Base-by-base conservation (phyloP, 371 early-diverging fungal species). In the Rhizomucor miehei region DNA sequence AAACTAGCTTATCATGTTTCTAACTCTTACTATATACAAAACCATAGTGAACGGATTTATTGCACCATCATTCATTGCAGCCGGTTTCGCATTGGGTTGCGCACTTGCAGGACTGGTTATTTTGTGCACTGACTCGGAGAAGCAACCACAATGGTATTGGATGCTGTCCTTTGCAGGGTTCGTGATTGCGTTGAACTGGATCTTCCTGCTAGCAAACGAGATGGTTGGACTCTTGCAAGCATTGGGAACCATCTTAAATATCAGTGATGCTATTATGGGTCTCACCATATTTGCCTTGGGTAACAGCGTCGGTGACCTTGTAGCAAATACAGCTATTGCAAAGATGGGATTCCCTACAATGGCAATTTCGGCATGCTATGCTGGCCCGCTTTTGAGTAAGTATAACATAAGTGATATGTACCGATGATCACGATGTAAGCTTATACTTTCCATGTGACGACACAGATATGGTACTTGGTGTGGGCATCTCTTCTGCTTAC, bases 321-420 rank as follows among this genome's bases (percentile, higher is more conserved):
- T 91, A 3, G 87, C 93, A 2, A 91, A 93, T 58, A 77, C 92
- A n/a, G 85, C 93, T 11, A 84, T 93, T 50, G 90, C 93, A 11
- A 81, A 76, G 65, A 86, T 89, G 88, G 92, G 92, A 8, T 88
- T 82, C 51, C 91, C 92, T 11, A 83, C 80, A 20, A 92, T 92
- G 92, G 92, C 90, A 1, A 77, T 92, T 19, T 82, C 87, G 11
- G 93, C 92, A 0, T 91, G 92, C 52, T 92, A 91, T 68, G 92
- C 90, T 8, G 87, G 90, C 6, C 92, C 92, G 3, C 70, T 91
- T 67, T 60, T 91, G 25, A 89, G 85, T 87, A 81, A 65, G 71
- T 66, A 17, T 37, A 14, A 5, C 4, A 14, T 36, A n/a, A n/a
- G n/a, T n/a, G n/a, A n/a, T n/a, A n/a, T n/a, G n/a, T n/a, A n/a